phyloP scores from a whole-genome alignment of 1,284 basidiomycete genomes.

The Irpex sp. region DNA sequence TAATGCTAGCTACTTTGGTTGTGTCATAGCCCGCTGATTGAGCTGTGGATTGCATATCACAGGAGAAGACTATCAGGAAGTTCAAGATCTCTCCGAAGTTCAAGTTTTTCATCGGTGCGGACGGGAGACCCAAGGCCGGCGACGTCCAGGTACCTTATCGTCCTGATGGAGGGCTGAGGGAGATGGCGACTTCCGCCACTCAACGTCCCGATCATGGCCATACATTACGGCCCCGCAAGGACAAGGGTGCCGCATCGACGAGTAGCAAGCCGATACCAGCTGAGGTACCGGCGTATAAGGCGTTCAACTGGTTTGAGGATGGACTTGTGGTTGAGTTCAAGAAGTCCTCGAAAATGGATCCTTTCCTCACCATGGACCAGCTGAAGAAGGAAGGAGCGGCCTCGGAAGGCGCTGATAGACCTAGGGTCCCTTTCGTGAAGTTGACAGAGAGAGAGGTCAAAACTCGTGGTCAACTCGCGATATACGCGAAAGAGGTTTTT shows the following conservation, averaged over 20 bases:
- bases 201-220: too few species aligned
- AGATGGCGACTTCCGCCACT: not conserved
- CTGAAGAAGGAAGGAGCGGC: not conserved
- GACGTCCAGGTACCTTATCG: not conserved
- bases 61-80: not conserved
- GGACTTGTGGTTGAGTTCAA: not conserved
- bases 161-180: not conserved
- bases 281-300: not conserved
- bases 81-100: not conserved
- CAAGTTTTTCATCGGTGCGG: not conserved
- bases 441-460: not conserved
- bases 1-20: not conserved
- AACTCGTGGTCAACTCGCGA: not conserved
- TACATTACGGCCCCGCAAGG: too few species aligned
- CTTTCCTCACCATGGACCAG: not conserved
- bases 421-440: not conserved
- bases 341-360: not conserved
- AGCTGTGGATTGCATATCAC: too few species aligned
- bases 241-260: too few species aligned
- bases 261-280: too few species aligned
- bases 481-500: not conserved
- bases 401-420: not conserved
- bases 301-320: not conserved
- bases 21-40: not conserved
- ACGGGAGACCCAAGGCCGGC: not conserved